Base-by-base conservation (phyloP, 1,284 basidiomycete genomes). In the Cutaneotrichosporon arboriforme region DNA sequence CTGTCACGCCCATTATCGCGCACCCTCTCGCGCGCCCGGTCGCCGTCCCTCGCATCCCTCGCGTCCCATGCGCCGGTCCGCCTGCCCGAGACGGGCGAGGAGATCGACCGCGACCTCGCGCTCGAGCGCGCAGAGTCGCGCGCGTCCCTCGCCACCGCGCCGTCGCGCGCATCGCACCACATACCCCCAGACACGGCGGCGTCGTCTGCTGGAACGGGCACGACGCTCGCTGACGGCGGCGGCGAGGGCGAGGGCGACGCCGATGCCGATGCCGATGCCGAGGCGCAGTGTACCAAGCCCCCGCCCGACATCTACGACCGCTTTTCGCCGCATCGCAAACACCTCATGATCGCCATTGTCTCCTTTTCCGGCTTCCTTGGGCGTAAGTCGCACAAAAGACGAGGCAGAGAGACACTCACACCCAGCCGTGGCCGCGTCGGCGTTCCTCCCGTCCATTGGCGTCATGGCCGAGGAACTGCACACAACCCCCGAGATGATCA, bases 401-500 rank as follows among this genome's bases (percentile, higher is more conserved):
- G n/a, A 42, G 9, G 22, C 21, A 26, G 21, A 15, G 37, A n/a
- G n/a, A n/a, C 18, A 10, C 26, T 44, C 8, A 44, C 42, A 1
- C 22, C 17, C 61, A 87, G 85, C 85, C 23, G 82, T 87, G 64
- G 81, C 85, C 0, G 79, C 82, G 2, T 81, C 83, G 4, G 80
- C 82, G 2, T 86, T 87, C 69, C 77, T 85, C 3, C 86, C 86
- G 0, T 80, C 81, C 0, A 85, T 88, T 44, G 83, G 84, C 0
- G 77, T 83, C 52, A 82, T 88, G 57, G 80, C 83, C 0, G 67
- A 72, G 20, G 85, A 87, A 52, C 73, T 87, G 8, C 52, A 79
- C 34, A 80, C 84, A 0, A 81, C 82, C 0, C 77, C 77, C 1
- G 62, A 78, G 4, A 68, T 84, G 22, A 78, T 87, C 57, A 83